Conservation (phyloP, 75 land plant genomes). For the Adiantum capillusveneris region DNA sequence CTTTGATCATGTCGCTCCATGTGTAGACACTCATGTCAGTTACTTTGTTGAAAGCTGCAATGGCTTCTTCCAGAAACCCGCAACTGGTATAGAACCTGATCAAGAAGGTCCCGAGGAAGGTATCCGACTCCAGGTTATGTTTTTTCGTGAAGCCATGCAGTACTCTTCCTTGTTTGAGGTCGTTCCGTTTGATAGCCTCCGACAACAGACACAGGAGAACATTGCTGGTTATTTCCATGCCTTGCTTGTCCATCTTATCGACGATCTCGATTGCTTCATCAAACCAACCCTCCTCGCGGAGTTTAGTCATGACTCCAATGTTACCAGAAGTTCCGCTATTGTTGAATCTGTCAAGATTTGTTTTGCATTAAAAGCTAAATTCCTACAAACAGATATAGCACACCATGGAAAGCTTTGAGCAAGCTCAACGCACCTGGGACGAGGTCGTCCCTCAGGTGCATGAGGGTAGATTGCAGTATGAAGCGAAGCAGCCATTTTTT, state of each 20-base stretch:
- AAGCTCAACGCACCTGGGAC: too few species aligned
- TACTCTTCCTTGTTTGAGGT: background rate
- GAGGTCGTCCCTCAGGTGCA: too few species aligned
- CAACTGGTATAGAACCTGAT: background rate
- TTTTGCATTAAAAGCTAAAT: too few species aligned
- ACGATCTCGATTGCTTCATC: constrained; percentile 4
- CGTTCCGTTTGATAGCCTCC: background rate
- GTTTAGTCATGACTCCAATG: constrained; percentile 4
- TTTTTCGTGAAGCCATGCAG: background rate
- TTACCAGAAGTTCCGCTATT: constrained; percentile 3
- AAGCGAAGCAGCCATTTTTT: too few species aligned
- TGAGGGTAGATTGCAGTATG: too few species aligned
- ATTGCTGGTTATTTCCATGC: background rate
- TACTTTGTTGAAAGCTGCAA: background rate
- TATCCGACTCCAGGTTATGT: background rate
- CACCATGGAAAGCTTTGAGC: too few species aligned
- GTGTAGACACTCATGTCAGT: background rate
- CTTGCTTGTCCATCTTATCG: constrained; percentile 3
- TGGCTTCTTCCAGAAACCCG: background rate
- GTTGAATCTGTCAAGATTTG: background rate
- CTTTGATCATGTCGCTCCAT: background rate
- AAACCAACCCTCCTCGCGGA: constrained; percentile 3
- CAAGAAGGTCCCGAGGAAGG: background rate
- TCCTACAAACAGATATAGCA: too few species aligned
- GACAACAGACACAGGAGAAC: background rate